Percentiles rank a stretch among this genome's conserved stretches.
phyloP scores from a whole-genome alignment of 2,329 filamentous ascomycete genomes.

The Graphiopsis chlorocephala region DNA sequence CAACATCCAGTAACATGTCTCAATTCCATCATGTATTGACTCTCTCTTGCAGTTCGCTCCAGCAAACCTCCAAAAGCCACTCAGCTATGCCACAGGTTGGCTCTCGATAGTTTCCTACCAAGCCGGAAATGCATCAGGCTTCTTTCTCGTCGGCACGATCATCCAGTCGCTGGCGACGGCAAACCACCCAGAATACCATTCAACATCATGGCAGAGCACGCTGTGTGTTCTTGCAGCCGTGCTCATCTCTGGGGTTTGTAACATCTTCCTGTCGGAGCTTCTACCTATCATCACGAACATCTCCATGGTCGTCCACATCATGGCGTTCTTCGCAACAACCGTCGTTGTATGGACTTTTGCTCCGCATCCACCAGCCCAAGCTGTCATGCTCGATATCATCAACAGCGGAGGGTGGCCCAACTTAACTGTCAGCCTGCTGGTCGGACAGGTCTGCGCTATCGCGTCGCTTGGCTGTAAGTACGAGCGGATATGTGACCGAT shows the following conservation, averaged over 20 bases:
- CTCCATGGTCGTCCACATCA: constrained; percentile 39
- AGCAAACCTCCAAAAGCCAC: constrained; percentile 20
- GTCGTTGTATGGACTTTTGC: constrained; percentile 38
- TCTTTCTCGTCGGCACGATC: constrained; percentile 6
- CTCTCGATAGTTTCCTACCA: constrained; percentile 1
- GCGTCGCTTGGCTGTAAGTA: not conserved
- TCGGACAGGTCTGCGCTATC: constrained; percentile 30
- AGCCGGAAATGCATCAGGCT: not conserved
- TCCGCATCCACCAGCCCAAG: constrained; percentile 28
- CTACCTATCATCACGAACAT: constrained; percentile 35
- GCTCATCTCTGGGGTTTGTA: constrained; percentile 33
- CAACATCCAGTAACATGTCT: not conserved
- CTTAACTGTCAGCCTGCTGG: constrained; percentile 41
- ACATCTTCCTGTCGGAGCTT: constrained; percentile 35
- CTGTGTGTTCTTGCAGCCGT: constrained; percentile 30
- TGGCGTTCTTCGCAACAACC: constrained; percentile 45
- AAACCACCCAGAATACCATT: not conserved
- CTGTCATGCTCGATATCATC: constrained; percentile 37
- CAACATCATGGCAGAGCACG: constrained; percentile 20
- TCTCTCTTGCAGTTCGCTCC: constrained; percentile 24
- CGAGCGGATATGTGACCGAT: not conserved
- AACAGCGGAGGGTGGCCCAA: constrained; percentile 40
- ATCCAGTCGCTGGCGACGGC: not conserved
- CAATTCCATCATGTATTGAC: not conserved
- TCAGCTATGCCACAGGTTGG: constrained; percentile 26